A percentile compares a stretch with the other conserved stretches of the same genome.
Conservation (phyloP, 805 yeast genomes). For the Candida ovalis region DNA sequence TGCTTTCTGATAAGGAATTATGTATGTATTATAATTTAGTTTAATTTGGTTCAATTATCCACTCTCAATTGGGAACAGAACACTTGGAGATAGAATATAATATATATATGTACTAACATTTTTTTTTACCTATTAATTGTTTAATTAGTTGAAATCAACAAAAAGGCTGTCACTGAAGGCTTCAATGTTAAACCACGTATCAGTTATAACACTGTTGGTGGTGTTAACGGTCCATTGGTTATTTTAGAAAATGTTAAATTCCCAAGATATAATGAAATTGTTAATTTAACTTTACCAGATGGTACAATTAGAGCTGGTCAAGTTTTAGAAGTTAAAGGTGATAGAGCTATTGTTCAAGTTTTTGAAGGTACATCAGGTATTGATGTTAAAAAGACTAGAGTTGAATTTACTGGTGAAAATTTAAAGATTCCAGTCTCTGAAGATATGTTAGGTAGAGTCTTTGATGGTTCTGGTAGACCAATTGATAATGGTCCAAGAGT, state of each 20-base stretch:
- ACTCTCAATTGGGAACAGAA: no score
- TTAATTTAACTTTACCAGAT: conserved; percentile 93
- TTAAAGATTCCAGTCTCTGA: conserved; percentile 93
- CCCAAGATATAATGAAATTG: conserved; percentile 94
- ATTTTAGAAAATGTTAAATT: conserved; percentile 81
- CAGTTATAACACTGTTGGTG: conserved; percentile 94
- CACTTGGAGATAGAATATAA: no score
- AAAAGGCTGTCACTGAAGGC: conserved; percentile 87
- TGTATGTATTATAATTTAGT: no score
- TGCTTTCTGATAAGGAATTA: conserved; percentile 39
- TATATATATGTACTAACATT: conserved; percentile 10
- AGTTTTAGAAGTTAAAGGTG: conserved; percentile 95
- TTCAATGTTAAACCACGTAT: conserved; percentile 88
- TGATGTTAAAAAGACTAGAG: conserved; percentile 95
- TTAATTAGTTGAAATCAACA: conserved; percentile 78
- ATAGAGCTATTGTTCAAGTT: conserved; percentile 96
- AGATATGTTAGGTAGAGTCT: conserved; percentile 95
- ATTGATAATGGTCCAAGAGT: conserved; percentile 98
- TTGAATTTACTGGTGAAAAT: conserved; percentile 95
- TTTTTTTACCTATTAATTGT: conserved; percentile 37
- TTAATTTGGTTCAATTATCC: no score
- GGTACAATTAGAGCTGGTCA: conserved; percentile 95
- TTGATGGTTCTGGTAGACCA: conserved; percentile 98
- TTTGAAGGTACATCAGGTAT: conserved; percentile 99
- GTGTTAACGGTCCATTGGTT: conserved; percentile 98